A percentile compares a stretch with the other conserved stretches of the same genome.
These are phyloP conservation scores for Saccharomyces mikatae DNA, from an alignment of 805 yeast genomes.

Conservation along the genomic window DNA sequence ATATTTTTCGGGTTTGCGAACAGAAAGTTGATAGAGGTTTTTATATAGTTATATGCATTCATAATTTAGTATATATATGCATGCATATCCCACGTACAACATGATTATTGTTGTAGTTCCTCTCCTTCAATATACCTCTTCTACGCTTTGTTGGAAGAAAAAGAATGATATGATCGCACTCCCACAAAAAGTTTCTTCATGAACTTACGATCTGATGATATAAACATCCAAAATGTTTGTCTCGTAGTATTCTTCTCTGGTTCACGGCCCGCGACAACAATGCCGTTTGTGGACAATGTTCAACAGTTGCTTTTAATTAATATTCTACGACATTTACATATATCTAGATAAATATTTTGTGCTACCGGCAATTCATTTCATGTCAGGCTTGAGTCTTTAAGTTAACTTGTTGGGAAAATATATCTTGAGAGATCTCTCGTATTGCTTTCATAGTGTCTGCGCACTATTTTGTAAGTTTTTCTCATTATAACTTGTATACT, in stretches of 20 bases:
- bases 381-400: neutral
- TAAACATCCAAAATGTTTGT: no score
- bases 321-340: no score
- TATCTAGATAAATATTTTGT: neutral
- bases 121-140: neutral
- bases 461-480: neutral
- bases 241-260: no score
- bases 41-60: neutral
- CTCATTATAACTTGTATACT: no score
- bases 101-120: neutral
- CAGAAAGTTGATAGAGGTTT: neutral
- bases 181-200: neutral
- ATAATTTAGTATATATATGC: neutral
- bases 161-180: neutral
- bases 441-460: neutral
- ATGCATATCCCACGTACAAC: neutral
- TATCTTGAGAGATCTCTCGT: no score
- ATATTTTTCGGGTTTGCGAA: neutral
- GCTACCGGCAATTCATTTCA: neutral
- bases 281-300: no score
- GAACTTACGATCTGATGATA: neutral
- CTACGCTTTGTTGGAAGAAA: neutral
- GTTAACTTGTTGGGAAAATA: neutral
- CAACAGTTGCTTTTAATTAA: no score
- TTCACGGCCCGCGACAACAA: no score